Percentiles rank a stretch among this genome's conserved stretches.
These are phyloP conservation scores for Xylariaceae sp. DNA, from an alignment of 2,329 filamentous ascomycete genomes.

Conservation along the genomic window DNA sequence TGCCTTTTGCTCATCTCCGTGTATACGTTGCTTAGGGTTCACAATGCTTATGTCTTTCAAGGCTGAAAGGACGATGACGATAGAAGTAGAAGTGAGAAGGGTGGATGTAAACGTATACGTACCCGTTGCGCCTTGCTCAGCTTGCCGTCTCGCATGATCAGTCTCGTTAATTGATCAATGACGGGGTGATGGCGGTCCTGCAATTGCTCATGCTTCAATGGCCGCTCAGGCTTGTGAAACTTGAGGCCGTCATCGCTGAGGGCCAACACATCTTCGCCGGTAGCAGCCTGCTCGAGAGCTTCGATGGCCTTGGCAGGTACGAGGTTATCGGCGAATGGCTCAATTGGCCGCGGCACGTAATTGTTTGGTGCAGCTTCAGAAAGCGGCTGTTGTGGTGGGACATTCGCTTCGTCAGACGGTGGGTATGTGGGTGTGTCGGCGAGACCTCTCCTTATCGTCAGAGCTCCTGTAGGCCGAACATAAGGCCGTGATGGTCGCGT, in stretches of 20 bases:
- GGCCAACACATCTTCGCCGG: slow-evolving; percentile 32
- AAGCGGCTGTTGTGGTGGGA: slow-evolving; percentile 15
- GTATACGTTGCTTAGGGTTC: too few species aligned
- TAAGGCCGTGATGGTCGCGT: slow-evolving; percentile 30
- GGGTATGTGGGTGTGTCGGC: slow-evolving; percentile 27
- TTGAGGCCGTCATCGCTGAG: slow-evolving; percentile 68
- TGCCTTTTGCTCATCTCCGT: too few species aligned
- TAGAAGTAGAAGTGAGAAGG: background rate
- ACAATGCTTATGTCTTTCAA: background rate
- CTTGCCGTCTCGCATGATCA: slow-evolving; percentile 92
- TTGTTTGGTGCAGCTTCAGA: slow-evolving; percentile 9
- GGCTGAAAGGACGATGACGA: background rate
- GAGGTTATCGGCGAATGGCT: slow-evolving; percentile 39
- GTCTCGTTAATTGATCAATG: slow-evolving; percentile 83
- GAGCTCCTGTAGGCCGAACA: slow-evolving; percentile 1
- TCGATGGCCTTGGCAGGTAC: slow-evolving; percentile 37
- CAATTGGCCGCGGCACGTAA: slow-evolving; percentile 25
- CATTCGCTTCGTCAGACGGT: slow-evolving; percentile 10
- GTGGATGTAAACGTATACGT: slow-evolving; percentile 21
- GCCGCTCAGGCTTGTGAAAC: slow-evolving; percentile 73
- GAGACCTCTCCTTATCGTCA: slow-evolving; percentile 31
- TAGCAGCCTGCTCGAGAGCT: slow-evolving; percentile 38
- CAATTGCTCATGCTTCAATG: slow-evolving; percentile 60
- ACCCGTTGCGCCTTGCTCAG: slow-evolving; percentile 88
- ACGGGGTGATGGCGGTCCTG: slow-evolving; percentile 86